Evolutionary conservation across 2,329 filamentous ascomycete species (phyloP), one percentile per base, ranked within the genome.

Genomic region (Calonectria pseudoreteaudii): DNA sequence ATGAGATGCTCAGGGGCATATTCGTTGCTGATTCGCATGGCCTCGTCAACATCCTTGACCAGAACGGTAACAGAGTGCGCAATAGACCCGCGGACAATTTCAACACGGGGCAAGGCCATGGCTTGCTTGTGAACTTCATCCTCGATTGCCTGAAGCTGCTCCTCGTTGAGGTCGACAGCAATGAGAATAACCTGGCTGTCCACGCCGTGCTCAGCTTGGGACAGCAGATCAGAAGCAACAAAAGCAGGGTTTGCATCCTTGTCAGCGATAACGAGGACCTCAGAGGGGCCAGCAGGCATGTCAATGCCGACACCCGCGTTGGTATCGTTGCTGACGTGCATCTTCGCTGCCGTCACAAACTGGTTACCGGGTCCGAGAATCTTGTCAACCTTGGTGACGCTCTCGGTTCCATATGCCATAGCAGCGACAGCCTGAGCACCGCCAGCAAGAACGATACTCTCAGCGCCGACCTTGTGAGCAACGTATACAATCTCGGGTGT

Each of bases 1-100:
- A 99, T 99, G 82, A 99, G 86, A 86, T 99, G 97, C 87, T 99
- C 97, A 0, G 97, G 97, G 1, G 97, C 97, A 82, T 99, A 99
- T 28, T 94, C 90, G 84, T 99, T 99, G 90, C 95, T 98, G 80
- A 96, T 90, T 64, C 87, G 86, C 90, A 97, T 93, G 7, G 94
- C 94, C 83, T 95, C 93, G 28, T 93, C 89, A 20, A 95, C 86
- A 70, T 91, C 89, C 82, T 89, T 90, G 73, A 95, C 94, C 30
- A 93, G 88, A 52, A 99, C 93, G 0, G 96, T 98, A 70, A 98
- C 92, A 2, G 95, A 98, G 90, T 99, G 97, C 53, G 91, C 92
- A 77, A 99, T 98, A 28, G 97, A 91, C 38, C 95, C 95, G 73
- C 94, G 91, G 36, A 99, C 96, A 79, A 99, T 98, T 78, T 98